phyloP scores from a whole-genome alignment of 73 alveolate genomes.

The Tetrahymena thermophila region DNA sequence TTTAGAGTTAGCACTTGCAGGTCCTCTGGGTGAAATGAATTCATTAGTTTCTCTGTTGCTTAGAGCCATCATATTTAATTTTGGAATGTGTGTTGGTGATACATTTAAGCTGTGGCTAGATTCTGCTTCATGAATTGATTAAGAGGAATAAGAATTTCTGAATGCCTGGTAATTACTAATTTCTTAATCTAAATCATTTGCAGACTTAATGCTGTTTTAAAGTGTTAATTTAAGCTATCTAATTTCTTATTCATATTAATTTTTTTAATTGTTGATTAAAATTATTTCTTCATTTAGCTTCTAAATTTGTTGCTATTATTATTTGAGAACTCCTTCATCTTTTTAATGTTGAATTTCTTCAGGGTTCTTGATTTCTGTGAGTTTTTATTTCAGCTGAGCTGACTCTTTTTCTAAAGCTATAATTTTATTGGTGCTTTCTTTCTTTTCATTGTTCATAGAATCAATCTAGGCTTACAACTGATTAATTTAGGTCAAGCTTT shows the following conservation, averaged over 20 bases:
- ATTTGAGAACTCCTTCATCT: background rate
- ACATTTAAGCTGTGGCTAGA: background rate
- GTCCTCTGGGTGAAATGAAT: background rate
- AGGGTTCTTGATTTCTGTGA: background rate
- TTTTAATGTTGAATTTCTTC: background rate
- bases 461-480: background rate
- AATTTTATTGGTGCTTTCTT: background rate
- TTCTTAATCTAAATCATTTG: background rate
- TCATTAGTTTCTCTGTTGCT: background rate
- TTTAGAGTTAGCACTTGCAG: background rate
- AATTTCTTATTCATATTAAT: background rate
- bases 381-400: background rate
- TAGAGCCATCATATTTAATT: background rate
- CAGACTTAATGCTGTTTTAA: background rate
- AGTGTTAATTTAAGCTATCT: background rate
- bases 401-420: background rate
- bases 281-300: background rate
- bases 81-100: background rate
- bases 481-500: background rate
- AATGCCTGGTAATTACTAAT: background rate
- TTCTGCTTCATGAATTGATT: background rate
- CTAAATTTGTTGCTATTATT: background rate
- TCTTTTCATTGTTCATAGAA: background rate
- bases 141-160: background rate
- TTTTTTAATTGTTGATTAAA: background rate